These are phyloP conservation scores for Torrubiella hemipterigena DNA, from an alignment of 2,329 filamentous ascomycete species.

Conservation along the genomic window DNA sequence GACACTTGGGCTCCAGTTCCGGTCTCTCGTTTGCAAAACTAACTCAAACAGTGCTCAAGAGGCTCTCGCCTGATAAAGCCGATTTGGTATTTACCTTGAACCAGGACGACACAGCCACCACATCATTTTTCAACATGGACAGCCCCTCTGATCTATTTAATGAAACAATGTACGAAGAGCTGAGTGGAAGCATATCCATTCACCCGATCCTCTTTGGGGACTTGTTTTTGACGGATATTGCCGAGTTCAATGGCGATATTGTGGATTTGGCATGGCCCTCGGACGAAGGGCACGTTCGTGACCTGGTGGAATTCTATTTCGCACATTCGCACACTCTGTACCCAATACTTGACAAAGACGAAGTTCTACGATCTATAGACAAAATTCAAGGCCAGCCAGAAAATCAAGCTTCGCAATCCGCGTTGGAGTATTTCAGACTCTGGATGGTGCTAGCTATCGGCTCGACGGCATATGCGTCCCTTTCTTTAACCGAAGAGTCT, in stretches of 20 bases:
- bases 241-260: constrained; percentile 11
- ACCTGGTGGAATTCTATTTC: constrained; percentile 30
- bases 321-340: constrained; percentile 34
- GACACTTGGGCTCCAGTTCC: constrained; percentile 29
- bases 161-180: constrained; percentile 10
- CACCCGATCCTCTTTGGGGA: constrained; percentile 18
- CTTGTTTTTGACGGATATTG: constrained; percentile 14
- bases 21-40: constrained; percentile 31
- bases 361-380: constrained; percentile 20
- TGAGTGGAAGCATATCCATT: constrained; percentile 13
- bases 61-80: constrained; percentile 27
- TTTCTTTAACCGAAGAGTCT: constrained; percentile 28
- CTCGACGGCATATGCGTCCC: constrained; percentile 29
- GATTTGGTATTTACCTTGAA: constrained; percentile 25
- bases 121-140: constrained; percentile 12
- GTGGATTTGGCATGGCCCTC: constrained; percentile 8
- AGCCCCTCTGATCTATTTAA: constrained; percentile 14
- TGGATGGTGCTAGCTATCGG: constrained; percentile 38
- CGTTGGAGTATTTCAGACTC: constrained; percentile 25
- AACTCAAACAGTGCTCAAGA: constrained; percentile 26
- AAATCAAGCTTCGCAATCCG: constrained; percentile 16
- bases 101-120: constrained; percentile 5
- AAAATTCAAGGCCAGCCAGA: constrained; percentile 17
- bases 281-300: constrained; percentile 14
- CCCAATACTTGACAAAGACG: constrained; percentile 23